Conservation (phyloP, 2,329 filamentous ascomycete genomes). For the Calonectria ilicicola region DNA sequence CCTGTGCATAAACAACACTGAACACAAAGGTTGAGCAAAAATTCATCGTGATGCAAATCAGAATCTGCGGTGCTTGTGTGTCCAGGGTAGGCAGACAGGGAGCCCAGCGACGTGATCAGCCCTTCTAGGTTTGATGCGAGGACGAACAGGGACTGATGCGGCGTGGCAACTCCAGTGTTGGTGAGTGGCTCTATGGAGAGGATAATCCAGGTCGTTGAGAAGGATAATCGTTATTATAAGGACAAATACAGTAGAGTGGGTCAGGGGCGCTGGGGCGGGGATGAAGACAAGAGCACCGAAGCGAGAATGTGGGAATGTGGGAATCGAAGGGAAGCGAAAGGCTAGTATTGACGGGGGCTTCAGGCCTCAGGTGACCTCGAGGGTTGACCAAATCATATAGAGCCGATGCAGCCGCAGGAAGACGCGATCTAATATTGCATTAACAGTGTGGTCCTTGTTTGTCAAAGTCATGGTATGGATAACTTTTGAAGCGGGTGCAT, state of each 20-base stretch:
- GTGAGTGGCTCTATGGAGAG: background rate
- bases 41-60: slow-evolving; percentile 32
- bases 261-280: background rate
- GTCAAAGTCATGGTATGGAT: background rate
- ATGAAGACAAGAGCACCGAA: background rate
- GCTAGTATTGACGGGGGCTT: slow-evolving; percentile 5
- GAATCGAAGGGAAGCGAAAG: slow-evolving; percentile 6
- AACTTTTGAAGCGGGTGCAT: background rate
- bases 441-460: background rate
- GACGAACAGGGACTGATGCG: background rate
- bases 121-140: slow-evolving; percentile 5
- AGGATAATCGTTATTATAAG: background rate
- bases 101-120: background rate
- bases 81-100: slow-evolving; percentile 9
- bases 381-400: background rate
- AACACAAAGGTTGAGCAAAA: slow-evolving; percentile 26
- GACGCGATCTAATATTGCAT: background rate
- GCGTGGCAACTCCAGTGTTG: background rate
- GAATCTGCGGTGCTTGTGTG: slow-evolving; percentile 17
- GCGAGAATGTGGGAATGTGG: background rate
- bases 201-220: background rate
- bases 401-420: background rate
- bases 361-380: background rate
- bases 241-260: background rate
- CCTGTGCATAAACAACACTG: slow-evolving; percentile 24